phyloP scores from a whole-genome alignment of 768 basidiomycete species.

The Xanthoconium stramineum region DNA sequence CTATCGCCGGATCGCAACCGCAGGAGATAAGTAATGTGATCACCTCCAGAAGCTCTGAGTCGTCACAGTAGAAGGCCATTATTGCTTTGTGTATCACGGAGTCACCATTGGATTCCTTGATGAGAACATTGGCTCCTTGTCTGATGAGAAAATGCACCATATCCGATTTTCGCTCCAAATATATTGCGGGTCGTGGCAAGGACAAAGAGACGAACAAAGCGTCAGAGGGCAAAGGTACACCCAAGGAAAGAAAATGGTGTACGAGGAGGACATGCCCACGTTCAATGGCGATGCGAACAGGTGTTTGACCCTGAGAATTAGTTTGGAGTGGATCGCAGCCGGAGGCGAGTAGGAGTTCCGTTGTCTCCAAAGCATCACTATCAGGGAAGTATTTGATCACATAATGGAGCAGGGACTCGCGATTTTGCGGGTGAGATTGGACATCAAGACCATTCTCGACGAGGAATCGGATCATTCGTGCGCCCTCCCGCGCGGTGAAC shows the following conservation, averaged over 20 bases:
- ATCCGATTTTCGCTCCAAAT: no score
- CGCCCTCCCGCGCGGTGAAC: background rate
- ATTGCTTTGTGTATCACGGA: background rate
- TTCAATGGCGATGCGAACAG: background rate
- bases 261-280: background rate
- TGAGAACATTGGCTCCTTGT: background rate
- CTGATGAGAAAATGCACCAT: background rate
- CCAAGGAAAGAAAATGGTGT: background rate
- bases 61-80: background rate
- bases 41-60: background rate
- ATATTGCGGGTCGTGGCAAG: background rate
- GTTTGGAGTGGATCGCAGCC: background rate
- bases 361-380: background rate
- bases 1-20: background rate
- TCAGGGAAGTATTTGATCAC: background rate
- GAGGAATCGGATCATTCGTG: background rate
- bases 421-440: background rate
- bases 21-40: background rate
- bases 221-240: background rate
- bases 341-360: background rate
- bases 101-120: background rate
- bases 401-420: background rate
- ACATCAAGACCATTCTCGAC: background rate
- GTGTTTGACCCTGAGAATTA: background rate
- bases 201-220: background rate